phyloP scores from a whole-genome alignment of 2,329 filamentous ascomycete species.

The Fusarium miscanthi region DNA sequence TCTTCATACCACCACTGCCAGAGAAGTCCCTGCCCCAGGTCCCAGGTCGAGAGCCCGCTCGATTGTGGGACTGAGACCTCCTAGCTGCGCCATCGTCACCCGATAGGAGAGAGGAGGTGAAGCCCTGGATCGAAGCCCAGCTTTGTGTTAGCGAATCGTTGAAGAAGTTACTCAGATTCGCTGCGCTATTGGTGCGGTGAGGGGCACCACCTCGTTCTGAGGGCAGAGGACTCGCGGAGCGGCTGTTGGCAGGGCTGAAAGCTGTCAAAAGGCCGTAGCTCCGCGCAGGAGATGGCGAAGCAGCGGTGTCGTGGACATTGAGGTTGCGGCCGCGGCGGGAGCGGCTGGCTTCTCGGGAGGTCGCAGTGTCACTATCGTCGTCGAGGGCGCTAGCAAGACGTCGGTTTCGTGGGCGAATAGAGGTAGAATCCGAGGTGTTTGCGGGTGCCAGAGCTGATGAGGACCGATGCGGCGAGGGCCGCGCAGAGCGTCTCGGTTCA shows the following conservation, averaged over 20 bases:
- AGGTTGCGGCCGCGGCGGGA: slow-evolving; percentile 38
- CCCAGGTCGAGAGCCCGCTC: slow-evolving; percentile 37
- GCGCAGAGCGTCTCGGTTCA: slow-evolving; percentile 47
- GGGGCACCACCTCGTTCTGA: slow-evolving; percentile 51
- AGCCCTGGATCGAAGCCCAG: slow-evolving; percentile 66
- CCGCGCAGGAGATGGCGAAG: slow-evolving; percentile 49
- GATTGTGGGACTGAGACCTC: slow-evolving; percentile 40
- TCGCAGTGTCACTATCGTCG: slow-evolving; percentile 39
- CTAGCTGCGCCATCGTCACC: slow-evolving; percentile 39
- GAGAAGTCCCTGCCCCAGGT: slow-evolving; percentile 35
- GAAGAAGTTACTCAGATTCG: slow-evolving; percentile 55
- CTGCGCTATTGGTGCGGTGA: slow-evolving; percentile 50
- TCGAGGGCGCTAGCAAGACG: slow-evolving; percentile 53
- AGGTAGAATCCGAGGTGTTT: slow-evolving; percentile 54
- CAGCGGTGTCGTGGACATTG: slow-evolving; percentile 22
- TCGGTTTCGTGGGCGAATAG: slow-evolving; percentile 63
- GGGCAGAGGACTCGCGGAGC: slow-evolving; percentile 62
- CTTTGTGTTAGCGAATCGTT: slow-evolving; percentile 64
- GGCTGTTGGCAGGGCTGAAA: slow-evolving; percentile 54
- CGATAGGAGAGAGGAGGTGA: slow-evolving; percentile 60
- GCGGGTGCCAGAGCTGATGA: slow-evolving; percentile 59
- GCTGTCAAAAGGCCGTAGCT: slow-evolving; percentile 48
- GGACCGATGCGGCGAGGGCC: slow-evolving; percentile 53
- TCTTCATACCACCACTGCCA: slow-evolving; percentile 25
- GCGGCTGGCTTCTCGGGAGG: slow-evolving; percentile 30